A percentile compares a stretch with the other conserved stretches of the same genome.
phyloP scores from a whole-genome alignment of 345 rosid genomes.

The Gossypium turneri region DNA sequence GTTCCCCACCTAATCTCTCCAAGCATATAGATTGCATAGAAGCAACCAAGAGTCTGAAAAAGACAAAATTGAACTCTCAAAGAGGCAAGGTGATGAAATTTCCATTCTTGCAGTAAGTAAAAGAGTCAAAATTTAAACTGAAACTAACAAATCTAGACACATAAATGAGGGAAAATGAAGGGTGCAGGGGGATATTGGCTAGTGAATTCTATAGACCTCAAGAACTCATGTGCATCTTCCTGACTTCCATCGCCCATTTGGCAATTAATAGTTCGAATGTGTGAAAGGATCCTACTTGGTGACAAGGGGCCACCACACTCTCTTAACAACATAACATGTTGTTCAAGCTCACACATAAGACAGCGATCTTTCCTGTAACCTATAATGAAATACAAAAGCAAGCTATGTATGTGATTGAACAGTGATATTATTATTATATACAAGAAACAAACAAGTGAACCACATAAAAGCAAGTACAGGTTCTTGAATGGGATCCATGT shows the following conservation, averaged over 20 bases:
- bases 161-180: neutral
- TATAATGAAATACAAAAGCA: slow-evolving; percentile 22
- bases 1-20: slow-evolving; percentile 76
- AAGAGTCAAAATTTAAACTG: neutral
- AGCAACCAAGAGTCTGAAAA: slow-evolving; percentile 65
- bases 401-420: neutral
- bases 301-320: slow-evolving; percentile 70
- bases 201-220: slow-evolving; percentile 47
- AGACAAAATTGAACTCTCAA: slow-evolving; percentile 10
- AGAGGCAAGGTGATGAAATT: slow-evolving; percentile 1
- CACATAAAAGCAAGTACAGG: slow-evolving; percentile 42
- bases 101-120: slow-evolving; percentile 5
- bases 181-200: neutral
- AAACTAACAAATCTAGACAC: neutral
- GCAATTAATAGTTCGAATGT: slow-evolving; percentile 57
- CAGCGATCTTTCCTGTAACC: slow-evolving; percentile 77
- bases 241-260: slow-evolving; percentile 84
- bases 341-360: slow-evolving; percentile 87
- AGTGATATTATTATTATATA: neutral
- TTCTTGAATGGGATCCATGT: slow-evolving; percentile 66
- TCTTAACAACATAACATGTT: slow-evolving; percentile 66
- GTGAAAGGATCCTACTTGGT: slow-evolving; percentile 58
- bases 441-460: slow-evolving; percentile 14
- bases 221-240: slow-evolving; percentile 89
- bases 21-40: slow-evolving; percentile 84